These are phyloP conservation scores for Calocybe indica DNA, from an alignment of 768 basidiomycete species.

Conservation along the genomic window DNA sequence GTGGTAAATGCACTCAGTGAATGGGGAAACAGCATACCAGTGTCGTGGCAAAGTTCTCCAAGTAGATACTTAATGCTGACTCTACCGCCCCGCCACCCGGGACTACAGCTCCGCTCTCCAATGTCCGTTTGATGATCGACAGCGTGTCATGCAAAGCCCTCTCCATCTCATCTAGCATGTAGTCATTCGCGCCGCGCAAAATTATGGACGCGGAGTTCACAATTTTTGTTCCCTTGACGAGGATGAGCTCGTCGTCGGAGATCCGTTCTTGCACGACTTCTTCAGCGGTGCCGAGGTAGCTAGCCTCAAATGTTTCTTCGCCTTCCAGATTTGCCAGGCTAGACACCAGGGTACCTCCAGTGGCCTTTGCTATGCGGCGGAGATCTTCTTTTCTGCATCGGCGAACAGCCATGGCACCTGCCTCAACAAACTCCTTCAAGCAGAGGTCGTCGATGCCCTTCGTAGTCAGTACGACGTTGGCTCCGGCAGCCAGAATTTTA, in stretches of 20 bases:
- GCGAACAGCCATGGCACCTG: conserved; percentile 97
- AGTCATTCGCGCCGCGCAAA: conserved; percentile 95
- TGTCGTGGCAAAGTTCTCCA: conserved; percentile 98
- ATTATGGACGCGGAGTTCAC: conserved; percentile 92
- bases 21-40: conserved; percentile 49
- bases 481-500: conserved; percentile 93
- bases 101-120: conserved; percentile 94
- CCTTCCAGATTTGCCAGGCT: conserved; percentile 95
- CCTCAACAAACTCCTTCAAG: conserved; percentile 97
- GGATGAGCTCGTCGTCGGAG: conserved; percentile 96
- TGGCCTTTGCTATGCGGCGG: conserved; percentile 93
- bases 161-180: conserved; percentile 99
- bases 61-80: conserved; percentile 92
- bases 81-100: conserved; percentile 98
- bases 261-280: conserved; percentile 97
- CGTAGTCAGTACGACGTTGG: conserved; percentile 95
- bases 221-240: conserved; percentile 96
- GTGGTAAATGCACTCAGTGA: background rate
- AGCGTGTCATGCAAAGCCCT: conserved; percentile 90
- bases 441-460: conserved; percentile 99
- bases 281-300: conserved; percentile 86
- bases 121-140: conserved; percentile 92
- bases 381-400: conserved; percentile 98
- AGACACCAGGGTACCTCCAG: conserved; percentile 89
- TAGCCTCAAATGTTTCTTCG: conserved; percentile 94